Evolutionary conservation across 352 stramenopile species (phyloP).

Genomic region (Pythium aristosporum): DNA sequence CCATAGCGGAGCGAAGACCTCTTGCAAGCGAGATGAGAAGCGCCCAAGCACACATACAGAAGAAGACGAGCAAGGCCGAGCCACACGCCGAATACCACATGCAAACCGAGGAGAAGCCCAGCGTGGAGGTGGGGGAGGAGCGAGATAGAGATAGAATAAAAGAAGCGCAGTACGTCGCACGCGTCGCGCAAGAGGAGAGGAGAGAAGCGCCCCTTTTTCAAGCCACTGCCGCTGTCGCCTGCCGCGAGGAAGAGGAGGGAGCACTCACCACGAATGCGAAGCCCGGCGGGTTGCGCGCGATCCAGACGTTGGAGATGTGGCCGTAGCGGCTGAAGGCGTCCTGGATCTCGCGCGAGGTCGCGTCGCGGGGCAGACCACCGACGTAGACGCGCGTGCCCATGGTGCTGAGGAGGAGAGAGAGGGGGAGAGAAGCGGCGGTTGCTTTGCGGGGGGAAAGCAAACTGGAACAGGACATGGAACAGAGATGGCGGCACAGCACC

Average conservation of each 20-base stretch:
- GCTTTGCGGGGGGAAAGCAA: slow-evolving; percentile 9
- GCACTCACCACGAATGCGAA: slow-evolving; percentile 90
- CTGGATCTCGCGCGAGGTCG: slow-evolving; percentile 78
- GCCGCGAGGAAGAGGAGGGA: slow-evolving; percentile 19
- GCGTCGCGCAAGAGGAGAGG: slow-evolving; percentile 3
- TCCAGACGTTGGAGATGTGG: slow-evolving; percentile 86
- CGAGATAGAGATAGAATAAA: slow-evolving; percentile 8
- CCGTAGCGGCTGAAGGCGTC: slow-evolving; percentile 83
- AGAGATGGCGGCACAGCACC: slow-evolving; percentile 3
- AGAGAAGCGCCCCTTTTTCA: neutral
- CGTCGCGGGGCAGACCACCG: slow-evolving; percentile 76
- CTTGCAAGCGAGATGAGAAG: slow-evolving; percentile 7
- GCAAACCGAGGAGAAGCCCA: slow-evolving; percentile 5
- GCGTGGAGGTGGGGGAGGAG: slow-evolving; percentile 1
- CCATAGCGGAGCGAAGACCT: slow-evolving; percentile 2
- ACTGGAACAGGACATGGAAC: slow-evolving; percentile 23
- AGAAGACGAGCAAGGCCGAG: slow-evolving; percentile 7
- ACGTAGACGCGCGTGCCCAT: slow-evolving; percentile 86
- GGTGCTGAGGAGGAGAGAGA: slow-evolving; percentile 14
- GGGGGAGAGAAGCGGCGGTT: slow-evolving; percentile 5
- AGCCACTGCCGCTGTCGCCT: slow-evolving; percentile 20
- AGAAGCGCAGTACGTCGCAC: neutral
- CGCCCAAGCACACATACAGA: slow-evolving; percentile 13
- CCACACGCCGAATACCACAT: neutral
- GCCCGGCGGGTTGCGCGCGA: slow-evolving; percentile 82